These are phyloP conservation scores for Diplotaxis tenuifolia DNA, from an alignment of 345 rosid species.

Conservation along the genomic window DNA sequence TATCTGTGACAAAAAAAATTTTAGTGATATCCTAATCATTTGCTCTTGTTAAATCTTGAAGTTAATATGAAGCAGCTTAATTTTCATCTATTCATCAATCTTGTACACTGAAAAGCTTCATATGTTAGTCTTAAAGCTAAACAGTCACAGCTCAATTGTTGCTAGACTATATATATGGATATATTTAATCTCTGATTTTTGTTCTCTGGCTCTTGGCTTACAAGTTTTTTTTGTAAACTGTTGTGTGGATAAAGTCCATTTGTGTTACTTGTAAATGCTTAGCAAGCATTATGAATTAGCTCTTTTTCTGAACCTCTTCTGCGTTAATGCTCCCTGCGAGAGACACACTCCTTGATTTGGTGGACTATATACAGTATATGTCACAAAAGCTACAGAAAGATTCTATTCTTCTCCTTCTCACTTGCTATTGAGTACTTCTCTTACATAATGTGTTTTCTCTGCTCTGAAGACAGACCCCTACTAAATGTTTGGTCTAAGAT, in stretches of 20 bases:
- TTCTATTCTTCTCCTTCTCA: slow-evolving; percentile 23
- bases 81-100: not conserved
- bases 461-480: slow-evolving; percentile 2
- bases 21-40: too few relatives aligned
- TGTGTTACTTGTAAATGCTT: not conserved
- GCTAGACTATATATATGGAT: too few relatives aligned
- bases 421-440: slow-evolving; percentile 31
- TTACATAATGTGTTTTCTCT: slow-evolving; percentile 11
- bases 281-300: too few relatives aligned
- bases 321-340: slow-evolving; percentile 7
- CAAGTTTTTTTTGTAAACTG: not conserved
- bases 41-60: too few relatives aligned
- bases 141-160: too few relatives aligned
- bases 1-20: too few relatives aligned
- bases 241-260: slow-evolving; percentile 1
- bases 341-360: slow-evolving; percentile 15
- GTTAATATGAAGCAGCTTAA: not conserved
- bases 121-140: not conserved
- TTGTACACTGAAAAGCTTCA: not conserved
- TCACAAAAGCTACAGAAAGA: slow-evolving; percentile 29
- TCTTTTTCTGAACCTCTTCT: too few relatives aligned
- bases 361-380: slow-evolving; percentile 5
- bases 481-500: slow-evolving; percentile 24
- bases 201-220: not conserved
- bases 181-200: too few relatives aligned